These are phyloP conservation scores for Lipomyces orientalis DNA, from an alignment of 805 yeast genomes.

Conservation along the genomic window DNA sequence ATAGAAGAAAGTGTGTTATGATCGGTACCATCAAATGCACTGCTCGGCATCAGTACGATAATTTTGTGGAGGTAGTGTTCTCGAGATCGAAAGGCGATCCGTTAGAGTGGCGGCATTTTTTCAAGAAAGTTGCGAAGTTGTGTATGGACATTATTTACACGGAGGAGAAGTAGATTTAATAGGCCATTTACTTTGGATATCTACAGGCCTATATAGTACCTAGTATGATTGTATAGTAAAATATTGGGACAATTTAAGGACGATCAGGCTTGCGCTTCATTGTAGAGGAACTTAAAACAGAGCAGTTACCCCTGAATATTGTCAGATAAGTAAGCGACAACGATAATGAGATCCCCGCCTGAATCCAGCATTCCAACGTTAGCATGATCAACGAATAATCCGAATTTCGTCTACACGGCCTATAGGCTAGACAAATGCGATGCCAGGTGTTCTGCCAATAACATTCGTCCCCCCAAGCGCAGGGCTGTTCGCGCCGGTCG, in stretches of 20 bases:
- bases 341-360: neutral
- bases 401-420: neutral
- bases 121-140: constrained; percentile 60
- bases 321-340: neutral
- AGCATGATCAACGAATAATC: neutral
- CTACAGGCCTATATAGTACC: neutral
- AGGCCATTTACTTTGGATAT: neutral
- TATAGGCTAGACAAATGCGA: neutral
- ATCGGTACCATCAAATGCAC: constrained; percentile 38
- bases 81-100: constrained; percentile 68
- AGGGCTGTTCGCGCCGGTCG: neutral
- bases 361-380: neutral
- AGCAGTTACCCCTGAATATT: neutral
- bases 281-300: neutral
- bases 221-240: neutral
- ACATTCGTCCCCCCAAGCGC: neutral
- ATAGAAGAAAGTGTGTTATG: constrained; percentile 38
- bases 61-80: constrained; percentile 57
- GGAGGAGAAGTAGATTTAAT: constrained; percentile 9
- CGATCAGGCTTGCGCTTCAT: neutral
- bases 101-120: constrained; percentile 72
- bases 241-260: neutral
- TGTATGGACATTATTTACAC: constrained; percentile 46
- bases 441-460: neutral
- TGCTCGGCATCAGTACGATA: constrained; percentile 15